Evolutionary conservation across 2,329 filamentous ascomycete species (phyloP).

Genomic region (Fusarium buxicola): DNA sequence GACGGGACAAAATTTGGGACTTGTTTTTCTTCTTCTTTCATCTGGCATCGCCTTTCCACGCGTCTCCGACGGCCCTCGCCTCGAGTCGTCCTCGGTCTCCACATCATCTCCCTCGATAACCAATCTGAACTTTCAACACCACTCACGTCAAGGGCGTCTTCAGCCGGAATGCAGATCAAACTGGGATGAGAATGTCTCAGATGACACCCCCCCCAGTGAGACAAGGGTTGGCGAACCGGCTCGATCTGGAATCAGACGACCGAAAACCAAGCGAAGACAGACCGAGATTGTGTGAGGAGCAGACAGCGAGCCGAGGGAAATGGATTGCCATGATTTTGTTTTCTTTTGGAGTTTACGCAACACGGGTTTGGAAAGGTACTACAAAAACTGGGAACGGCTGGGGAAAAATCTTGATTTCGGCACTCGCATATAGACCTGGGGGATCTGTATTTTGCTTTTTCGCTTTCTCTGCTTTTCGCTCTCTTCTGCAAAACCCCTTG

Average conservation of each 20-base stretch:
- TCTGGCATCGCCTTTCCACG: conserved; percentile 17
- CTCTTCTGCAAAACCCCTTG: conserved; percentile 31
- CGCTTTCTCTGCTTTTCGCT: conserved; percentile 13
- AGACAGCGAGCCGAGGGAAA: conserved; percentile 10
- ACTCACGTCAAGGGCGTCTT: conserved; percentile 39
- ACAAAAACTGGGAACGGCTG: conserved; percentile 45
- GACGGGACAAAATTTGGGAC: conserved; percentile 43
- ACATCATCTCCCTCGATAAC: conserved; percentile 20
- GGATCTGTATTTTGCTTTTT: conserved; percentile 32
- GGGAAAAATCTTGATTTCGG: conserved; percentile 44
- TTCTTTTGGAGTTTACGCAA: conserved; percentile 32
- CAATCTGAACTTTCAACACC: conserved; percentile 23
- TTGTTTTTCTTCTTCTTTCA: conserved; percentile 35
- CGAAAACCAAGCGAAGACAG: conserved; percentile 20
- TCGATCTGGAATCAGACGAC: conserved; percentile 16
- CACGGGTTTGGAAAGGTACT: conserved; percentile 38
- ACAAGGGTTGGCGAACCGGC: conserved; percentile 25
- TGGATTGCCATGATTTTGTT: conserved; percentile 29
- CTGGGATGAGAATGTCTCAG: conserved; percentile 49
- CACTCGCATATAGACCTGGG: conserved; percentile 47
- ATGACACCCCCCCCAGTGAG: conserved; percentile 32
- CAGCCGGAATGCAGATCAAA: conserved; percentile 48
- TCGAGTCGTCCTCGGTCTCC: conserved; percentile 9
- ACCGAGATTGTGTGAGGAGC: conserved; percentile 1
- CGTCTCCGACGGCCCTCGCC: conserved; percentile 12